Percentiles rank a stretch among this genome's conserved stretches.
Evolutionary conservation across 2,329 filamentous ascomycete species (phyloP).

Genomic region (Gaeumannomyces tritici): DNA sequence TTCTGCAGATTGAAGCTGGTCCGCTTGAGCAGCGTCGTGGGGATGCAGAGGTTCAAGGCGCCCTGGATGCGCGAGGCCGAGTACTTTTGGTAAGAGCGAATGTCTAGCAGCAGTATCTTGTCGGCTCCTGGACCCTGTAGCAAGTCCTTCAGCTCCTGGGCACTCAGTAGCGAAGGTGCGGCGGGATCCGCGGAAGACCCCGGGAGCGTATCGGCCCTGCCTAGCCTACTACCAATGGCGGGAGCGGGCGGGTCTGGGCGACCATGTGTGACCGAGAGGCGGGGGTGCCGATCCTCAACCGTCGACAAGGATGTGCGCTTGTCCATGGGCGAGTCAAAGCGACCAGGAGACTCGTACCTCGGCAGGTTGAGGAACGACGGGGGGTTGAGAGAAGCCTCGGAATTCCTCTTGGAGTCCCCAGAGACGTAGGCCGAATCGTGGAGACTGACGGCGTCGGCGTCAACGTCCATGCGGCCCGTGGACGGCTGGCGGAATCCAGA

Average conservation of each 20-base stretch:
- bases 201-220: slow-evolving; percentile 44
- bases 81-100: slow-evolving; percentile 80
- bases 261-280: slow-evolving; percentile 43
- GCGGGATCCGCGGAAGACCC: slow-evolving; percentile 29
- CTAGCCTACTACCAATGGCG: slow-evolving; percentile 12
- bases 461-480: slow-evolving; percentile 29
- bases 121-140: slow-evolving; percentile 30
- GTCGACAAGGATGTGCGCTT: slow-evolving; percentile 25
- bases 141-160: slow-evolving; percentile 44
- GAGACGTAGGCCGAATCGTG: slow-evolving; percentile 47
- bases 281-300: slow-evolving; percentile 41
- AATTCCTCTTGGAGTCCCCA: slow-evolving; percentile 43
- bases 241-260: slow-evolving; percentile 30
- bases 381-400: slow-evolving; percentile 34
- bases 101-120: slow-evolving; percentile 64
- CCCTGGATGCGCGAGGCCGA: slow-evolving; percentile 62
- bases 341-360: slow-evolving; percentile 35
- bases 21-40: slow-evolving; percentile 84
- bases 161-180: slow-evolving; percentile 41
- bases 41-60: slow-evolving; percentile 90
- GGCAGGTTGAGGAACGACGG: slow-evolving; percentile 30
- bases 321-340: slow-evolving; percentile 27
- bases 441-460: slow-evolving; percentile 32
- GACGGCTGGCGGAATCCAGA: not conserved
- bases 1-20: slow-evolving; percentile 85